A percentile compares a stretch with the other conserved stretches of the same genome.
Conservation (phyloP, 306 rosid species). For the Argentina anserina region DNA sequence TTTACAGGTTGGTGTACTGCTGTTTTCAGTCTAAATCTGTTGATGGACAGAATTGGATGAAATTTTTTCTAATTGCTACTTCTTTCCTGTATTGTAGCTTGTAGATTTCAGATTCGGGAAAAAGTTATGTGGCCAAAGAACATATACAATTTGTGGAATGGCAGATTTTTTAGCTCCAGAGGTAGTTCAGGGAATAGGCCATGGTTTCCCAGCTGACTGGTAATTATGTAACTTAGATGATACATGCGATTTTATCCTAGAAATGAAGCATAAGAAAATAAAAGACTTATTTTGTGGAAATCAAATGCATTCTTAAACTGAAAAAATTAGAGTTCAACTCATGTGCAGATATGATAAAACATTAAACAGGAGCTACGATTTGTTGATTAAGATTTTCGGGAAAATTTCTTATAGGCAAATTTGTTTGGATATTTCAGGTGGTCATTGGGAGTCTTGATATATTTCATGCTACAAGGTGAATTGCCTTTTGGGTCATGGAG, state of each 20-base stretch:
- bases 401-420: background rate
- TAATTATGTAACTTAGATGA: constrained; percentile 36
- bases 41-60: constrained; percentile 10
- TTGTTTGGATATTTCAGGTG: constrained; percentile 56
- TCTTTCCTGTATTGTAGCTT: constrained; percentile 43
- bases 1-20: constrained; percentile 53
- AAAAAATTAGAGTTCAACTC: no score
- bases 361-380: background rate
- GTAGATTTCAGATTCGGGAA: constrained; percentile 92
- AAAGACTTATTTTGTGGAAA: no score
- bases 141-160: constrained; percentile 88
- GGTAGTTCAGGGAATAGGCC: constrained; percentile 94
- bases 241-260: constrained; percentile 12
- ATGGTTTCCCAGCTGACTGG: constrained; percentile 92
- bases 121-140: constrained; percentile 60
- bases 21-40: constrained; percentile 12
- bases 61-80: constrained; percentile 5
- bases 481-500: constrained; percentile 98
- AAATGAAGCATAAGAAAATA: background rate
- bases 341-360: background rate
- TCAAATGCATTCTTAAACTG: background rate
- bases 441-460: constrained; percentile 87
- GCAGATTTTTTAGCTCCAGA: constrained; percentile 90
- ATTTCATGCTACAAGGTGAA: constrained; percentile 79
- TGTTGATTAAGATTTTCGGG: background rate